Percentiles rank a stretch among this genome's conserved stretches.
These are phyloP conservation scores for Tricharina praecox DNA, from an alignment of 495 filamentous ascomycete species.

Conservation along the genomic window DNA sequence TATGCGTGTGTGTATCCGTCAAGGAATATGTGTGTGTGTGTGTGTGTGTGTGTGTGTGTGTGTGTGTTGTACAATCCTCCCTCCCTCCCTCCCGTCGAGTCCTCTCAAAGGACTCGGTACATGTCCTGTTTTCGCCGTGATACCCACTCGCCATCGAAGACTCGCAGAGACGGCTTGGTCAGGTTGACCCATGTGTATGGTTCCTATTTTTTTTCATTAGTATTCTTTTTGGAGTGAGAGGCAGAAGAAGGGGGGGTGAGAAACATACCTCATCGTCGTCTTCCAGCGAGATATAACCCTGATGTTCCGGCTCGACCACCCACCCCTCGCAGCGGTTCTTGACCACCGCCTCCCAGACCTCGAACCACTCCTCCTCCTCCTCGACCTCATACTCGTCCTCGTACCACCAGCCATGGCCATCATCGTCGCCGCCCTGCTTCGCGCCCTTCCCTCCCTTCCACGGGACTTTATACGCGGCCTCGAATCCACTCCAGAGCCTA, in stretches of 20 bases:
- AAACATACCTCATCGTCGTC: slow-evolving; percentile 7
- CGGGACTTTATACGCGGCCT: neutral
- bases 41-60: too few relatives aligned
- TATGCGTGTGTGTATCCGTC: too few relatives aligned
- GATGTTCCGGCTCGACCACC: slow-evolving; percentile 5
- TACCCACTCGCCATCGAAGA: slow-evolving; percentile 3
- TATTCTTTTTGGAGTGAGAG: too few relatives aligned
- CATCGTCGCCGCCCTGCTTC: neutral
- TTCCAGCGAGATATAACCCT: neutral
- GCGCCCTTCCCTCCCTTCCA: neutral
- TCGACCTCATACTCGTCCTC: neutral
- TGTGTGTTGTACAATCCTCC: too few relatives aligned
- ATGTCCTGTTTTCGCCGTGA: neutral
- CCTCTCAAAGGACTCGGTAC: neutral
- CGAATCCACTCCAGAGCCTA: neutral
- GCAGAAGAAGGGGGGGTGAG: neutral
- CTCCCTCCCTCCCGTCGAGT: too few relatives aligned
- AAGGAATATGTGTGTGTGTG: too few relatives aligned
- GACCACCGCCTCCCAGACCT: slow-evolving; percentile 3
- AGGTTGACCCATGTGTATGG: slow-evolving; percentile 1
- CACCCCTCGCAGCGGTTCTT: neutral
- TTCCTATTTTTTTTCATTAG: too few relatives aligned
- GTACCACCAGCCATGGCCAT: neutral
- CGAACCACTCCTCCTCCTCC: neutral
- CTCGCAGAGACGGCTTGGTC: neutral